A percentile compares a stretch with the other conserved stretches of the same genome.
Conservation (phyloP, 768 basidiomycete species). For the Rubroboletus pulcherrimus region DNA sequence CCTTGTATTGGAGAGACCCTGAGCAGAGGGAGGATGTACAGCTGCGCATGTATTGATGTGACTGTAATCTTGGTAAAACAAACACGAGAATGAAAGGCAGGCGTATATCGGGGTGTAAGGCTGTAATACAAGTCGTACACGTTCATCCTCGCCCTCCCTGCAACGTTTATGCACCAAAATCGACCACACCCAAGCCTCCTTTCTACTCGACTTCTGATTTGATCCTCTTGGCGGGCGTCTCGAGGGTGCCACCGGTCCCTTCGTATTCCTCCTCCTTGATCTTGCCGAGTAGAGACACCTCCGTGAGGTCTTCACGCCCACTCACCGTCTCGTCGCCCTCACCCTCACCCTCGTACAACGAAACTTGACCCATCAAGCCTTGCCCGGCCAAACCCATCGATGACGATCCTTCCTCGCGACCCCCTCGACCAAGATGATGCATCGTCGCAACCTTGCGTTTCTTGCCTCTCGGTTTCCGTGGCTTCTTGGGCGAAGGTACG, state of each 20-base stretch:
- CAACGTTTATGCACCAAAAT: not conserved
- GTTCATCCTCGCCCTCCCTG: too few relatives aligned
- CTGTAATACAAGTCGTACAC: not conserved
- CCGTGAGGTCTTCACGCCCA: constrained; percentile 11
- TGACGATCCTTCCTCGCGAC: constrained; percentile 16
- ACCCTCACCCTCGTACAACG: constrained; percentile 37
- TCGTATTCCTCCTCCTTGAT: constrained; percentile 32
- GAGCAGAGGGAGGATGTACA: constrained; percentile 14
- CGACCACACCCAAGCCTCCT: not conserved
- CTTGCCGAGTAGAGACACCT: constrained; percentile 8
- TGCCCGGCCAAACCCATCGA: constrained; percentile 7
- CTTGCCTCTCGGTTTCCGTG: constrained; percentile 33
- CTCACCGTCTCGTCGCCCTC: constrained; percentile 31
- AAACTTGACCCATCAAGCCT: constrained; percentile 15
- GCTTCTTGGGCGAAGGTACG: constrained; percentile 51
- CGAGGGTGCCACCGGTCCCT: constrained; percentile 12
- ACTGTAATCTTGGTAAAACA: constrained; percentile 21
- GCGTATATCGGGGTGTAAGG: not conserved
- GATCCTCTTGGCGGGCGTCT: constrained; percentile 28
- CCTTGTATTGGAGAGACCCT: constrained; percentile 11
- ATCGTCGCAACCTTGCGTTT: constrained; percentile 29
- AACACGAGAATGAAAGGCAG: not conserved
- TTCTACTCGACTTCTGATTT: constrained; percentile 21
- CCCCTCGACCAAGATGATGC: constrained; percentile 1
- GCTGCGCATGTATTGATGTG: constrained; percentile 20